Percentiles rank a stretch among this genome's conserved stretches.
These are phyloP conservation scores for Lecanosticta acicola DNA, from an alignment of 2,329 filamentous ascomycete genomes.

Conservation along the genomic window DNA sequence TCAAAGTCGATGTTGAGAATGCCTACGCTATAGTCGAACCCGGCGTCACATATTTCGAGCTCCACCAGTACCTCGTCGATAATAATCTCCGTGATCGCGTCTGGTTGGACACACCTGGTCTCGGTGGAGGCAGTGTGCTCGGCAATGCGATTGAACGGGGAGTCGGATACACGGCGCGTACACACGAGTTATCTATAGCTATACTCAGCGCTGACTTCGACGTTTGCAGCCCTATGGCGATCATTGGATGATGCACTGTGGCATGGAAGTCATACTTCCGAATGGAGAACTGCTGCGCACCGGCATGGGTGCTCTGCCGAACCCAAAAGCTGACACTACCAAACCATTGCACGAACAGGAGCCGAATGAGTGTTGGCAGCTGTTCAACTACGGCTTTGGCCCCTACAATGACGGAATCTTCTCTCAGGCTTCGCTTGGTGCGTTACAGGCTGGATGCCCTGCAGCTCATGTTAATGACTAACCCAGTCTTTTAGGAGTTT, in stretches of 20 bases:
- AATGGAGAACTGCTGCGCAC: slow-evolving; percentile 37
- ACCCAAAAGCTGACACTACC: slow-evolving; percentile 21
- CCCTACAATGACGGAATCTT: slow-evolving; percentile 36
- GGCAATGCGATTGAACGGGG: slow-evolving; percentile 48
- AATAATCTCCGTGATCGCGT: slow-evolving; percentile 34
- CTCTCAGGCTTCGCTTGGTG: slow-evolving; percentile 33
- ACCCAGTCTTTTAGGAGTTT: no score
- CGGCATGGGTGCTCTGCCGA: slow-evolving; percentile 38
- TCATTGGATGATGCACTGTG: slow-evolving; percentile 43
- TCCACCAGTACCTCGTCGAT: slow-evolving; percentile 46
- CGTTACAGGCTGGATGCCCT: no score
- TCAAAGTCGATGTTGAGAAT: slow-evolving; percentile 47
- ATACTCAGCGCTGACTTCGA: no score
- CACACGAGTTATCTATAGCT: no score
- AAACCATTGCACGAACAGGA: slow-evolving; percentile 19
- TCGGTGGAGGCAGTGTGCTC: slow-evolving; percentile 47
- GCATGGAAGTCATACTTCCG: slow-evolving; percentile 41
- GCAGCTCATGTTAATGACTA: no score
- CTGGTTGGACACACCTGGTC: slow-evolving; percentile 45
- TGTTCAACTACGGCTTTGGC: slow-evolving; percentile 36
- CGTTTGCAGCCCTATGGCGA: slow-evolving; percentile 39
- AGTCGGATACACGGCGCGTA: slow-evolving; percentile 37
- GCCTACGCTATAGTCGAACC: slow-evolving; percentile 51
- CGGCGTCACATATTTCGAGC: slow-evolving; percentile 50
- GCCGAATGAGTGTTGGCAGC: slow-evolving; percentile 22